Percentiles rank a stretch among this genome's conserved stretches.
These are phyloP conservation scores for Fraxinus baroniana DNA, from an alignment of 305 asterid genomes.

Conservation along the genomic window DNA sequence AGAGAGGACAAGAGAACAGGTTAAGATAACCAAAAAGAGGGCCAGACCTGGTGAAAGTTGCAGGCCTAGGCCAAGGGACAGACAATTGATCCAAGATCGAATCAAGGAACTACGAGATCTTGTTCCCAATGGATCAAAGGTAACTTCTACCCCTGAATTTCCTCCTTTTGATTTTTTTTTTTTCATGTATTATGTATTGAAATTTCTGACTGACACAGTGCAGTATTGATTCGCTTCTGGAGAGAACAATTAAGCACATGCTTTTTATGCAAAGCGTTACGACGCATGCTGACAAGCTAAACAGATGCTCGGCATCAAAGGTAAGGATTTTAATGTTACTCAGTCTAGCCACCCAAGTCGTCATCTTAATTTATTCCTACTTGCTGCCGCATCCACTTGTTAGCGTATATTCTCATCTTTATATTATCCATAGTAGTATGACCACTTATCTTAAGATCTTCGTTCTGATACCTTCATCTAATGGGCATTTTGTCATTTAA, in stretches of 20 bases:
- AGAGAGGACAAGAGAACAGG: conserved; percentile 56
- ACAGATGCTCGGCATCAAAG: conserved; percentile 70
- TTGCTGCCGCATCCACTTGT: background rate
- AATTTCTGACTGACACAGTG: conserved; percentile 63
- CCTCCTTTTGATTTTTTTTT: conserved; percentile 12
- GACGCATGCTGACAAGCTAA: conserved; percentile 83
- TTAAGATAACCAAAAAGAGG: conserved; percentile 66
- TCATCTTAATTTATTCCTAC: background rate
- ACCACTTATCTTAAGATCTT: background rate
- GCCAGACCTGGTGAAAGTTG: conserved; percentile 91
- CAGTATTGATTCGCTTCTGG: conserved; percentile 94
- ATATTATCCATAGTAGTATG: background rate
- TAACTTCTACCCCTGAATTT: conserved; percentile 25
- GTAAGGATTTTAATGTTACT: conserved; percentile 31
- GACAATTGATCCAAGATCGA: conserved; percentile 97
- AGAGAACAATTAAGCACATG: conserved; percentile 88
- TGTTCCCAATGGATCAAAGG: conserved; percentile 93
- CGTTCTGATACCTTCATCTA: background rate
- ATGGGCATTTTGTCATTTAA: background rate
- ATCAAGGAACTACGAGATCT: conserved; percentile 92
- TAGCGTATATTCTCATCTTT: background rate
- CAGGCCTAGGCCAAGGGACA: conserved; percentile 96
- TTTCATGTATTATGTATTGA: conserved; percentile 36
- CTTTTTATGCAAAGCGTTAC: conserved; percentile 78
- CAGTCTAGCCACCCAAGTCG: background rate